phyloP scores from a whole-genome alignment of 2,329 filamentous ascomycete genomes.

The Trichoderma sp. region DNA sequence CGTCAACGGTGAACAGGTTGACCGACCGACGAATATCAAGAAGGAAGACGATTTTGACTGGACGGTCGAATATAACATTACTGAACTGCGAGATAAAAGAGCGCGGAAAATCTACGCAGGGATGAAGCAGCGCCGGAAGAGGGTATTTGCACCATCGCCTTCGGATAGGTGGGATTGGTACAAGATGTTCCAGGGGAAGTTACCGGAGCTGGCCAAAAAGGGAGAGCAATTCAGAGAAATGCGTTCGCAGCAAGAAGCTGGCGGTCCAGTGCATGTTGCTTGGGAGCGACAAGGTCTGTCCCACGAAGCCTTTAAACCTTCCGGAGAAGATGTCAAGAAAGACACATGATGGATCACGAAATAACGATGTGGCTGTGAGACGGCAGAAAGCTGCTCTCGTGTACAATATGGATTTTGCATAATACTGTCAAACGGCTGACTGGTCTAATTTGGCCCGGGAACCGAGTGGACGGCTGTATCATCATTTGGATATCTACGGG shows the following conservation, averaged over 20 bases:
- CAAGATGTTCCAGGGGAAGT: conserved; percentile 42
- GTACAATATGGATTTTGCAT: neutral
- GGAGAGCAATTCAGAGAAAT: conserved; percentile 59
- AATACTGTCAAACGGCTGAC: neutral
- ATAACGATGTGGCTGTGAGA: neutral
- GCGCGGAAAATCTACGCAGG: conserved; percentile 54
- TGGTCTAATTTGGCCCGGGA: neutral
- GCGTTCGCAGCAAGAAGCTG: conserved; percentile 51
- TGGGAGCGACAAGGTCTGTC: conserved; percentile 38
- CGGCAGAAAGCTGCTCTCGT: neutral
- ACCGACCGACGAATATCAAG: conserved; percentile 53
- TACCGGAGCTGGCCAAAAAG: conserved; percentile 42
- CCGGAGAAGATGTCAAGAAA: neutral
- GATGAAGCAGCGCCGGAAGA: conserved; percentile 55
- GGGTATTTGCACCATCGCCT: conserved; percentile 42
- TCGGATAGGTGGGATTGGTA: conserved; percentile 47
- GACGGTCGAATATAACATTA: conserved; percentile 75
- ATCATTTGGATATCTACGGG: neutral
- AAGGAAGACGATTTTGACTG: conserved; percentile 47
- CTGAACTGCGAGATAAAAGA: conserved; percentile 51
- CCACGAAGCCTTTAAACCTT: neutral
- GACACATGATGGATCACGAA: neutral
- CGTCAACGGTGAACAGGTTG: conserved; percentile 63
- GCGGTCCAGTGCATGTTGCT: conserved; percentile 46
- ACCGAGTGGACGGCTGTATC: neutral